Conservation (phyloP, 495 filamentous ascomycete species). For the Gamarada debralockiae region DNA sequence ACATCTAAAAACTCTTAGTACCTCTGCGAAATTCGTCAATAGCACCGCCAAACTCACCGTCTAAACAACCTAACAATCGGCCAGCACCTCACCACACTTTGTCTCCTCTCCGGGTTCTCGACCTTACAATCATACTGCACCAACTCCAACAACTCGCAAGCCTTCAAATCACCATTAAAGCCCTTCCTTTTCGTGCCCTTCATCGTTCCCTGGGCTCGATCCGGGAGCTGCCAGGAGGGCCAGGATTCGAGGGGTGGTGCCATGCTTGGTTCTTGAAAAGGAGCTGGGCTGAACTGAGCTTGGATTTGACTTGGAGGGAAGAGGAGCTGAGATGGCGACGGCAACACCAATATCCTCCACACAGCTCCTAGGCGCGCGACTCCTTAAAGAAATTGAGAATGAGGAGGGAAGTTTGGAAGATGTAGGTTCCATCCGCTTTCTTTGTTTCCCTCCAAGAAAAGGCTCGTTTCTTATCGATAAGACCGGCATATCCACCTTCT, state of each 20-base stretch:
- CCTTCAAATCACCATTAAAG: slow-evolving; percentile 48
- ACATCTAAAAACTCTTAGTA: slow-evolving; percentile 52
- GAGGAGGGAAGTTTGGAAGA: slow-evolving; percentile 59
- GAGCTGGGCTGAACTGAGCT: too few relatives aligned
- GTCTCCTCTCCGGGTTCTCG: slow-evolving; percentile 43
- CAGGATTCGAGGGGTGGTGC: slow-evolving; percentile 55
- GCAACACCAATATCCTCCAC: slow-evolving; percentile 28
- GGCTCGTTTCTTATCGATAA: slow-evolving; percentile 31
- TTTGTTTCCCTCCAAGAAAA: not conserved
- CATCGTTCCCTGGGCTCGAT: slow-evolving; percentile 42
- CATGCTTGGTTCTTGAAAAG: slow-evolving; percentile 37
- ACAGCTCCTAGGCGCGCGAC: slow-evolving; percentile 51
- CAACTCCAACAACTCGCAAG: slow-evolving; percentile 73
- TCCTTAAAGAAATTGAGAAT: slow-evolving; percentile 57
- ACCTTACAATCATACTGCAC: slow-evolving; percentile 79
- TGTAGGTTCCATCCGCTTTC: slow-evolving; percentile 43
- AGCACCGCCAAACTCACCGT: slow-evolving; percentile 55
- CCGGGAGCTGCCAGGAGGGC: slow-evolving; percentile 46
- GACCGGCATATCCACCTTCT: not conserved
- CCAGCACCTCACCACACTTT: slow-evolving; percentile 63
- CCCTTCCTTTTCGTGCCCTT: slow-evolving; percentile 48
- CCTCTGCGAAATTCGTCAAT: not conserved
- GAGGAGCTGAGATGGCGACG: not conserved
- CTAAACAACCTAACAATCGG: slow-evolving; percentile 77
- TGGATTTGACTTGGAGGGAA: not conserved